These are phyloP conservation scores for Cystobasidium pallidum DNA, from an alignment of 1,284 basidiomycete genomes.

Conservation along the genomic window DNA sequence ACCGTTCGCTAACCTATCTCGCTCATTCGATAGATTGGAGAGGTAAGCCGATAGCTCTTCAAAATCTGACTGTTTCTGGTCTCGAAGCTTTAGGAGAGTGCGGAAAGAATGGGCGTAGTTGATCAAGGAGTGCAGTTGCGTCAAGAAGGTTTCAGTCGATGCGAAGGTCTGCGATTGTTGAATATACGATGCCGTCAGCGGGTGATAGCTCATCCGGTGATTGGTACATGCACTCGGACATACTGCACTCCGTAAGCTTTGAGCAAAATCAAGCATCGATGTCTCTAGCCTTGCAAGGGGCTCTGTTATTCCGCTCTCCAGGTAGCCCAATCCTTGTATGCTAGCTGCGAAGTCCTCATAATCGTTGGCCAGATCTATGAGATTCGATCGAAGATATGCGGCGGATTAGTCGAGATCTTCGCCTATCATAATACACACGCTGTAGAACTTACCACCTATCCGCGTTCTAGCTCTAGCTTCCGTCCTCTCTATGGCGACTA, in stretches of 20 bases:
- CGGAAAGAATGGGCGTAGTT: slow-evolving; percentile 87
- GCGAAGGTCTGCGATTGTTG: slow-evolving; percentile 66
- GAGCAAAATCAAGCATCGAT: slow-evolving; percentile 88
- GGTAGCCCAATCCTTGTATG: slow-evolving; percentile 92
- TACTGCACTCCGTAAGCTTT: slow-evolving; percentile 77
- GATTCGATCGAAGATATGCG: slow-evolving; percentile 57
- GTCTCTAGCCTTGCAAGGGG: slow-evolving; percentile 94
- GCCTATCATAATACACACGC: background rate
- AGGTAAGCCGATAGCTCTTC: slow-evolving; percentile 96
- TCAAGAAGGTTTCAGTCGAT: slow-evolving; percentile 81
- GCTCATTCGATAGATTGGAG: slow-evolving; percentile 83
- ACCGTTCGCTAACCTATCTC: slow-evolving; percentile 81
- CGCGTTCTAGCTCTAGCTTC: slow-evolving; percentile 73
- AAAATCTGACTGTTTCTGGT: slow-evolving; percentile 98
- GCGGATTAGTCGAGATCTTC: slow-evolving; percentile 52
- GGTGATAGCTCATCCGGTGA: background rate
- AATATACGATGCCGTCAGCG: too few relatives aligned
- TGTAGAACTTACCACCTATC: slow-evolving; percentile 76
- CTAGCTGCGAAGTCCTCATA: slow-evolving; percentile 95
- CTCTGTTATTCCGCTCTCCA: slow-evolving; percentile 97
- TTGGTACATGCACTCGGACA: slow-evolving; percentile 51
- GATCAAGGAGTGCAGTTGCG: slow-evolving; percentile 84
- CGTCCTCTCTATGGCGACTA: slow-evolving; percentile 76
- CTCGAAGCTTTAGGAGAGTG: slow-evolving; percentile 86
- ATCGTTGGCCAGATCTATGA: slow-evolving; percentile 84